phyloP scores from a whole-genome alignment of 306 rosid species.

The Vigna reflexopilosa region DNA sequence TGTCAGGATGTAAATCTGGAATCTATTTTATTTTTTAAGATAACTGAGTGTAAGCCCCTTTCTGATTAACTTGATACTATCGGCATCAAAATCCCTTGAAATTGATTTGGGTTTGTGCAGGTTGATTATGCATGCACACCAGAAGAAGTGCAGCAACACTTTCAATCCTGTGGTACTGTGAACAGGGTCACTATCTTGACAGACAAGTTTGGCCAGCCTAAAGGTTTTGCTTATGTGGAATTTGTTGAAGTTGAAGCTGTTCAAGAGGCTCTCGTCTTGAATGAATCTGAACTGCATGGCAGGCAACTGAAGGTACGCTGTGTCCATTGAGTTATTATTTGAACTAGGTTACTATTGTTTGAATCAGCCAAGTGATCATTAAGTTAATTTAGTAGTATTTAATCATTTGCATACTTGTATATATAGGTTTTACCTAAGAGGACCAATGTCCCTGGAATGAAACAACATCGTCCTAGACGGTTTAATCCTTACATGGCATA shows the following conservation, averaged over 20 bases:
- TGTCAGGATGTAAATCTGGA: neutral
- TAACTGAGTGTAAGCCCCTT: slow-evolving; percentile 18
- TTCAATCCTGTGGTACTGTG: slow-evolving; percentile 93
- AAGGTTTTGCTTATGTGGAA: slow-evolving; percentile 97
- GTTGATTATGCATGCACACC: slow-evolving; percentile 98
- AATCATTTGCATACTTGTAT: slow-evolving; percentile 31
- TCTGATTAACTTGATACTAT: slow-evolving; percentile 32
- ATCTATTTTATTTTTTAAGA: slow-evolving; percentile 27
- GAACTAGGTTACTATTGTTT: slow-evolving; percentile 7
- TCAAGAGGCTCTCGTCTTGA: slow-evolving; percentile 83
- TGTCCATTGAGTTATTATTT: neutral
- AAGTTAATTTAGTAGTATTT: slow-evolving; percentile 24
- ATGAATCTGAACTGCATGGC: slow-evolving; percentile 90
- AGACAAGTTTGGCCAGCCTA: slow-evolving; percentile 92
- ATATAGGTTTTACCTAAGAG: slow-evolving; percentile 89
- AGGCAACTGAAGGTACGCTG: slow-evolving; percentile 82
- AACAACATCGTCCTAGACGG: slow-evolving; percentile 83
- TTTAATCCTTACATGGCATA: slow-evolving; percentile 72
- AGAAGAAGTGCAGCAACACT: slow-evolving; percentile 98
- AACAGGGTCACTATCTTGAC: slow-evolving; percentile 92
- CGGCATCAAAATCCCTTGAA: slow-evolving; percentile 39
- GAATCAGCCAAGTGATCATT: slow-evolving; percentile 17
- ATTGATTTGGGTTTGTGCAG: slow-evolving; percentile 56
- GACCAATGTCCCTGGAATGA: slow-evolving; percentile 98
- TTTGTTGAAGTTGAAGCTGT: slow-evolving; percentile 87